Base-by-base conservation (phyloP, 176 grass and related monocot species). In the Phoenix roebelenii region DNA sequence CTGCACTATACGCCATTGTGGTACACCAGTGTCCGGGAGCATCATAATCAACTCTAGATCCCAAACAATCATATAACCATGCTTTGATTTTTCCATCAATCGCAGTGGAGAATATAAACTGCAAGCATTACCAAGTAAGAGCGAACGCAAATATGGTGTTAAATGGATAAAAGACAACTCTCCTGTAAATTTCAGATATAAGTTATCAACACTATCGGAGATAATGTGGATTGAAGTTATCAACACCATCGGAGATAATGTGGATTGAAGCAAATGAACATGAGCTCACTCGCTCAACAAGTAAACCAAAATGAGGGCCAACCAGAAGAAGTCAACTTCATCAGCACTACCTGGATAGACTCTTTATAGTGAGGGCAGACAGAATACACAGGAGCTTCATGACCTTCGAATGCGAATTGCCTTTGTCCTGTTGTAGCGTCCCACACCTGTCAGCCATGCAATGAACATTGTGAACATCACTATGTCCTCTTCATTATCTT, bases 21-120 rank as follows among this genome's bases (percentile, higher is more conserved):
- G 55, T 51, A 44, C 55, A 71, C 55, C 55, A 60, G 16, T 16
- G 35, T 15, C 68, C 56, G 28, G 57, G 32, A 50, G 68, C 48
- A 71, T 58, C 55, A 51, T 30, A 57, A 20, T 69, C 66, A 22
- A 57, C 51, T 58, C 53, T 48, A 49, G 66, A 69, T 44, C 54
- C 54, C 18, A 49, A 22, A 57, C 52, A 24, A 30, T 69, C 51
- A 69, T 69, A 69, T 1, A 58, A 30, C 66, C 66, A 69, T 20
- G 30, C 66, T 69, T 69, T 69, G 26, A 57, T 69, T 57, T 57
- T 69, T 28, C 66, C 53, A 69, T 69, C 66, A 22, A 57, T 49
- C 1, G 66, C 52, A 48, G 54, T 69, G 4, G 66, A 69, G 54
- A 69, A 69, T n/a, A 69, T 69, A 49, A 69, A 69, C 66, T 69